Base-by-base conservation (phyloP, 306 rosid species). In the Aeschynomene evenia region DNA sequence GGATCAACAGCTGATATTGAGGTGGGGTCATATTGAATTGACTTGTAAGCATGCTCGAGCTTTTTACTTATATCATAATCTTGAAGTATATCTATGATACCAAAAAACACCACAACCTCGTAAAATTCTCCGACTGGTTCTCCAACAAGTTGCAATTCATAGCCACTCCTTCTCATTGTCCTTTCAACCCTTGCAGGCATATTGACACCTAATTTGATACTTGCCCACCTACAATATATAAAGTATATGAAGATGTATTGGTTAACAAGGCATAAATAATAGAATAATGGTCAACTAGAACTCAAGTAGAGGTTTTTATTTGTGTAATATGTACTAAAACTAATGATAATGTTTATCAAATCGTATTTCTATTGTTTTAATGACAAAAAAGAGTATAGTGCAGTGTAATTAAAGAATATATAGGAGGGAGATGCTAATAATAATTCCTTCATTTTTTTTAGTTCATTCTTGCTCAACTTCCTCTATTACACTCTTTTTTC, bases 1-100 rank as follows among this genome's bases (percentile, higher is more conserved):
- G 98, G 98, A 85, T 92, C 98, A 22, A 92, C 98, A 0, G 96
- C 96, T 19, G 96, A 92, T 39, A 92, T 91, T 13, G 90, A 88
- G 19, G 90, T 86, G 10, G 95, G 86, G 18, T 91, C 97, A 70
- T 88, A 86, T 43, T 91, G 97, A 61, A 91, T 66, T 68, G 97
- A 88, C 76, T 91, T 91, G 77, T 92, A 92, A 2, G 95, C 97
- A 81, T 88, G 97, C 70, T 91, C 97, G 57, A 91, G 89, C 79
- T 88, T 91, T 87, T 91, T 91, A 82, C 88, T 88, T 5, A 90
- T 90, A 88, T 88, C n/a, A n/a, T n/a, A n/a, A n/a, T n/a, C n/a
- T n/a, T n/a, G n/a, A n/a, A n/a, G n/a, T n/a, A n/a, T n/a, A 87
- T 91, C 97, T 65, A 91, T 91, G 67, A 91, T 14, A 6, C 95